A percentile compares a stretch with the other conserved stretches of the same genome.
Evolutionary conservation across 345 rosid genomes (phyloP).

Genomic region (Sonneratia caseolaris): DNA sequence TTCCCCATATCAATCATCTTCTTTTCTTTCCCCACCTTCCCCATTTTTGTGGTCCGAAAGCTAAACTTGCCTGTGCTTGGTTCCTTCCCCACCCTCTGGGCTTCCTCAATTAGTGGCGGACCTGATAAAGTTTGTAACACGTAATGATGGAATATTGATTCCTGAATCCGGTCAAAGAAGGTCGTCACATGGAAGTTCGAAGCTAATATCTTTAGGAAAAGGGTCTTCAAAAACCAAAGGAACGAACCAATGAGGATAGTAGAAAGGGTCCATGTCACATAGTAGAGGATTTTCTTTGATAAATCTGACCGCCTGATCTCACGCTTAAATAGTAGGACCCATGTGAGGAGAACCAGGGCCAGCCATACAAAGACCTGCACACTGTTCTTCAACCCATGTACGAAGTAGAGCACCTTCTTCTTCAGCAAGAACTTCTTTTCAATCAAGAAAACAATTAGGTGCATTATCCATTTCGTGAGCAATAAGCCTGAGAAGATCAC

Average conservation of each 20-base stretch:
- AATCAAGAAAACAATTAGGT: conserved; percentile 57
- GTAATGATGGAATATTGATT: conserved; percentile 75
- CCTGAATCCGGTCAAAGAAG: conserved; percentile 89
- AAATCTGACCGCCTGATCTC: conserved; percentile 30
- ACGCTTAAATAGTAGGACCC: conserved; percentile 49
- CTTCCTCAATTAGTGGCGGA: conserved; percentile 62
- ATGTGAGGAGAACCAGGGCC: conserved; percentile 47
- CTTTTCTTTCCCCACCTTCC: conserved; percentile 30
- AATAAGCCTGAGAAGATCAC: conserved; percentile 65
- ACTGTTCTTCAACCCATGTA: conserved; percentile 83
- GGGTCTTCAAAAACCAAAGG: conserved; percentile 62
- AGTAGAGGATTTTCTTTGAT: conserved; percentile 32
- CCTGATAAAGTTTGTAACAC: conserved; percentile 71
- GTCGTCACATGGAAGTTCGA: conserved; percentile 67
- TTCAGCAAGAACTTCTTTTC: conserved; percentile 61
- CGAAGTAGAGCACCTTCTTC: conserved; percentile 82
- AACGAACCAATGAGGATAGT: conserved; percentile 50
- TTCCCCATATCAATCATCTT: conserved; percentile 72
- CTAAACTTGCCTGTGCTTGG: conserved; percentile 43
- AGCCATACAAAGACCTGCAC: conserved; percentile 80
- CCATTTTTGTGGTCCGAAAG: conserved; percentile 37
- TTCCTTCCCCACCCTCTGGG: conserved; percentile 36
- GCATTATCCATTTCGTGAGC: conserved; percentile 74
- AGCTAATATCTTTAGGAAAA: conserved; percentile 65
- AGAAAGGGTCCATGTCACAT: conserved; percentile 52